Base-by-base conservation (phyloP, 2,329 filamentous ascomycete genomes). In the Aspergillus glaucus region DNA sequence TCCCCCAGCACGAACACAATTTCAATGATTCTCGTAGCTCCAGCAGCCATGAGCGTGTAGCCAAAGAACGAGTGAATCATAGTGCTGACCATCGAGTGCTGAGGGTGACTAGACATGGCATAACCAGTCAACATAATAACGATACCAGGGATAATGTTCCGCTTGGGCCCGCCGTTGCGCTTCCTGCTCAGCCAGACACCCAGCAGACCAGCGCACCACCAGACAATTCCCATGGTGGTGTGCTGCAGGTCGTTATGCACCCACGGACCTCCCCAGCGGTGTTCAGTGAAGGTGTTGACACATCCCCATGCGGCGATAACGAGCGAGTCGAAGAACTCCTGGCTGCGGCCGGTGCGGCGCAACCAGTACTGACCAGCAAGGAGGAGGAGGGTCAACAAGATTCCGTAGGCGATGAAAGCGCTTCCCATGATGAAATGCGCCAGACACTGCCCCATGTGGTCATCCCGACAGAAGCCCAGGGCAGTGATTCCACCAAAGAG, bases 391-490 rank as follows among this genome's bases (percentile, higher is more conserved):
- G 88, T 91, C 56, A 98, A 78, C 34, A 95, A 67, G 47, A 96
- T 86, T 24, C 88, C 93, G 62, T 98, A 98, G 26, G 80, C 93
- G 58, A 98, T 92, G 66, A 98, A 98, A 1, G 92, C 91, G 57
- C 87, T 86, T 41, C 93, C 93, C 93, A 98, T 98, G 69, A 97
- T 98, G 70, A 97, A 98, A 69, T 98, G 93, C 1, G 93, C 93
- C 39, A 88, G 73, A 70, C 93, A 98, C 69, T 98, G 93, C 28
- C 91, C 92, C 1, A 90, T 68, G 64, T 98, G 92, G 50, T 97
- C 91, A 47, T 79, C 89, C 57, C 89, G 87, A 68, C 93, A 98
- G 75, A 95, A 97, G 19, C 93, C 93, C 48, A 95, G 77, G 3
- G 87, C 79, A 0, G 92, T 92, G 62, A 98, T 96, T 36, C 90